A percentile compares a stretch with the other conserved stretches of the same genome.
These are phyloP conservation scores for Arthonia radiata DNA, from an alignment of 495 filamentous ascomycete species.

Conservation along the genomic window DNA sequence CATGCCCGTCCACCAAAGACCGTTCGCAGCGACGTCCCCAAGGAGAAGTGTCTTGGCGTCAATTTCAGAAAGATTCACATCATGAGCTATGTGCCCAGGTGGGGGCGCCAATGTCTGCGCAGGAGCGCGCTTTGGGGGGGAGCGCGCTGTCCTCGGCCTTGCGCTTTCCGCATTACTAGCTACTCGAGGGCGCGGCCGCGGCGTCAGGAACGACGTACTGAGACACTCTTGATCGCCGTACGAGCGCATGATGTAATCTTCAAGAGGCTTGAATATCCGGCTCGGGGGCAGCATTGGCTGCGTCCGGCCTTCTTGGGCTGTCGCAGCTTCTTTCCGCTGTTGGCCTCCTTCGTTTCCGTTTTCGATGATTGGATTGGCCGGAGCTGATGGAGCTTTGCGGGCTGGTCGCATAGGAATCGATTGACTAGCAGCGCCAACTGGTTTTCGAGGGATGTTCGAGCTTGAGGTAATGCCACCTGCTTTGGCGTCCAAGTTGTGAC, in stretches of 20 bases:
- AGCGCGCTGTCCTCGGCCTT: slow-evolving; percentile 1
- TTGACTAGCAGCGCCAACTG: background rate
- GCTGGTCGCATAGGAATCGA: background rate
- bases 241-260: slow-evolving; percentile 45
- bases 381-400: slow-evolving; percentile 1
- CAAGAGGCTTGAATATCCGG: slow-evolving; percentile 39
- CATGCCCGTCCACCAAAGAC: slow-evolving; percentile 57
- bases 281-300: too few species aligned
- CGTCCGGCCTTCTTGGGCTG: too few species aligned
- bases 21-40: slow-evolving; percentile 65
- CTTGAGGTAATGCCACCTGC: too few species aligned
- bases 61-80: slow-evolving; percentile 23
- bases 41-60: slow-evolving; percentile 58
- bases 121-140: background rate
- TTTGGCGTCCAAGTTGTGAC: too few species aligned
- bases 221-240: slow-evolving; percentile 47
- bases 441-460: background rate
- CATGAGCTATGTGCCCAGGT: background rate
- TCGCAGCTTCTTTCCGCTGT: background rate
- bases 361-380: too few species aligned
- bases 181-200: slow-evolving; percentile 11
- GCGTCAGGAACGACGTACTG: slow-evolving; percentile 41
- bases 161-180: background rate
- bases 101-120: slow-evolving; percentile 1
- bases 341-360: background rate